Evolutionary conservation across 2,329 filamentous ascomycete species (phyloP).

Genomic region (Chaetothyriales sp.): DNA sequence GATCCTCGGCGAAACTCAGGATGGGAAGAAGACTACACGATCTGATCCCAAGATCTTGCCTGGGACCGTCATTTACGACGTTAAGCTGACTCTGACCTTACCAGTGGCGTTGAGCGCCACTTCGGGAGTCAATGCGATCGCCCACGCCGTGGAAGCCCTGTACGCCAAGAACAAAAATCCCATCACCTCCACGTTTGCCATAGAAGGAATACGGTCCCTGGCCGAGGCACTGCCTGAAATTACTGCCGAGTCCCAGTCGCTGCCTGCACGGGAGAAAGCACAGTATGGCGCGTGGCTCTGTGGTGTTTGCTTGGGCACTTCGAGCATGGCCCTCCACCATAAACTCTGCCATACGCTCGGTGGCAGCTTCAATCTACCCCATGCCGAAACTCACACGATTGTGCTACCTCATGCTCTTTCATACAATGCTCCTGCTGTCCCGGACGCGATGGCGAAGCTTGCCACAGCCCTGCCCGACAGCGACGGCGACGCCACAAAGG

Average conservation of each 20-base stretch:
- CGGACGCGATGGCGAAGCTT: constrained; percentile 39
- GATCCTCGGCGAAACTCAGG: constrained; percentile 48
- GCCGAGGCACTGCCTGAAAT: constrained; percentile 42
- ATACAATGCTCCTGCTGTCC: constrained; percentile 46
- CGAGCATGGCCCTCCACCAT: constrained; percentile 52
- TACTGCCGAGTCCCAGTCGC: constrained; percentile 29
- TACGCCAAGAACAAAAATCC: constrained; percentile 51
- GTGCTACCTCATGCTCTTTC: constrained; percentile 50
- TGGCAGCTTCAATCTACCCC: constrained; percentile 49
- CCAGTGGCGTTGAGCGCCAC: constrained; percentile 40
- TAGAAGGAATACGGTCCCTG: constrained; percentile 44
- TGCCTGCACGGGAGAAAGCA: constrained; percentile 36
- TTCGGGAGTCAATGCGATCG: constrained; percentile 53
- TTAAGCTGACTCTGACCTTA: constrained; percentile 47
- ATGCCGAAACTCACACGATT: constrained; percentile 52
- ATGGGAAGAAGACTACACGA: constrained; percentile 45
- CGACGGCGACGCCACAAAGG: constrained; percentile 44
- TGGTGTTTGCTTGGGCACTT: constrained; percentile 45
- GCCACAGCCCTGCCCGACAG: constrained; percentile 42
- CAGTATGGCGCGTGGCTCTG: constrained; percentile 54
- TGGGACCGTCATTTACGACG: constrained; percentile 50
- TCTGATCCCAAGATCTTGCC: constrained; percentile 48
- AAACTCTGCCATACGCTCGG: constrained; percentile 55
- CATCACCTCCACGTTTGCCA: constrained; percentile 43
- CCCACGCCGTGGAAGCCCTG: constrained; percentile 51